These are phyloP conservation scores for Neospermospora avenae DNA, from an alignment of 2,329 filamentous ascomycete genomes.

Conservation along the genomic window DNA sequence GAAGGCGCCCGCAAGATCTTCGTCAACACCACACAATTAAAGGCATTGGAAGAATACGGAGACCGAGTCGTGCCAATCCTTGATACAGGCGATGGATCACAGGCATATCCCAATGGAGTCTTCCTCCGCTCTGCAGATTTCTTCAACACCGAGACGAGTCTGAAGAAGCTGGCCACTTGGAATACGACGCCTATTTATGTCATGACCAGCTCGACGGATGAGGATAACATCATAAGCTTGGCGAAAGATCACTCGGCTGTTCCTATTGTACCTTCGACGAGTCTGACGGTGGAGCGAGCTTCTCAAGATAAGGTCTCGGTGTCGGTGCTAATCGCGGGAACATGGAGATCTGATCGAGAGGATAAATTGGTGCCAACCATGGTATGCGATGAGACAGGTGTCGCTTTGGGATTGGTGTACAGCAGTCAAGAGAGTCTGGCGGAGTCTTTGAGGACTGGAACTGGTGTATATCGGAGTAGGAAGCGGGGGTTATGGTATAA, in stretches of 20 bases:
- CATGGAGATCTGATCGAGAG: conserved; percentile 75
- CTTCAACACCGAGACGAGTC: conserved; percentile 35
- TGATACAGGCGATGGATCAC: conserved; percentile 14
- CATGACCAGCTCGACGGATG: conserved; percentile 17
- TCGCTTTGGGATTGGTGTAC: conserved; percentile 87
- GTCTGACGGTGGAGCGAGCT: conserved; percentile 66
- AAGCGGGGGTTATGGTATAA: conserved; percentile 97
- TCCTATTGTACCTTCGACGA: conserved; percentile 69
- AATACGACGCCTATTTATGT: conserved; percentile 34
- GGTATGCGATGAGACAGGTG: conserved; percentile 83
- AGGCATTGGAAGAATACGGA: conserved; percentile 53
- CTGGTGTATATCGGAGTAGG: conserved; percentile 87
- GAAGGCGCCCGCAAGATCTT: conserved; percentile 83
- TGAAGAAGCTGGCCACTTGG: conserved; percentile 26
- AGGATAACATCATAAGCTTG: conserved; percentile 22
- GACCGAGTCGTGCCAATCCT: conserved; percentile 52
- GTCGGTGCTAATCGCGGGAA: conserved; percentile 66
- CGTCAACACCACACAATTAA: conserved; percentile 67
- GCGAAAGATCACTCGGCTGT: conserved; percentile 46
- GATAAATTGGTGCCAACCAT: conserved; percentile 87
- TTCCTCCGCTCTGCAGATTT: conserved; percentile 36
- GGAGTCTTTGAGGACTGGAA: conserved; percentile 77
- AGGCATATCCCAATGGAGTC: conserved; percentile 34
- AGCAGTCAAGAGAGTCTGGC: conserved; percentile 87
- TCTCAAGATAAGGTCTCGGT: conserved; percentile 57